A percentile compares a stretch with the other conserved stretches of the same genome.
phyloP scores from a whole-genome alignment of 192 early-diverging fungal species.

The Rhizophlyctis rosea region DNA sequence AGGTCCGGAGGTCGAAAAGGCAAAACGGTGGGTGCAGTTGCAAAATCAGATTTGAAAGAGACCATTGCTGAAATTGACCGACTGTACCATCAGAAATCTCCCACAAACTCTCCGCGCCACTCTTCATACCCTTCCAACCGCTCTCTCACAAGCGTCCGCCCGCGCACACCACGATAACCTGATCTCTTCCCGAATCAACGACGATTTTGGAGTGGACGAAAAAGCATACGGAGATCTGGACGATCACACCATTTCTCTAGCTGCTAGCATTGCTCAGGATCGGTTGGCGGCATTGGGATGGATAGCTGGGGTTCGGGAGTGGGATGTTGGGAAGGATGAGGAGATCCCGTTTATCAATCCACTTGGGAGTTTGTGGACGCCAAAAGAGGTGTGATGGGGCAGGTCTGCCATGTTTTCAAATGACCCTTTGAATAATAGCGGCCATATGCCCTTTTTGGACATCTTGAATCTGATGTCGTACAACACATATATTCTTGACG shows the following conservation, averaged over 20 bases:
- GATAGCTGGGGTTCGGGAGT: slow-evolving; percentile 44
- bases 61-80: neutral
- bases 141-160: slow-evolving; percentile 44
- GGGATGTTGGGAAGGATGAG: slow-evolving; percentile 47
- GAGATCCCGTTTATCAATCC: slow-evolving; percentile 54
- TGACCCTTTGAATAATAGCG: too few relatives aligned
- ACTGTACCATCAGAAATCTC: slow-evolving; percentile 27
- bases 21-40: slow-evolving; percentile 1
- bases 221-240: slow-evolving; percentile 26
- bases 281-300: slow-evolving; percentile 56
- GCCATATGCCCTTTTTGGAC: too few relatives aligned
- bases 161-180: slow-evolving; percentile 41
- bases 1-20: slow-evolving; percentile 14
- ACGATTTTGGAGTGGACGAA: slow-evolving; percentile 50
- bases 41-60: neutral
- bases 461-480: too few relatives aligned
- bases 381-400: slow-evolving; percentile 21
- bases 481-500: too few relatives aligned
- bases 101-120: slow-evolving; percentile 45
- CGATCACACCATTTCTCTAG: slow-evolving; percentile 20
- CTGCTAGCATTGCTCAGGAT: slow-evolving; percentile 46
- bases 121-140: slow-evolving; percentile 45
- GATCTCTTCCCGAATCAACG: slow-evolving; percentile 31
- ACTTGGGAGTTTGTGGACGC: slow-evolving; percentile 52
- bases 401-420: too few relatives aligned